Conservation (phyloP, 1,284 basidiomycete genomes). For the Boletus calvinii region DNA sequence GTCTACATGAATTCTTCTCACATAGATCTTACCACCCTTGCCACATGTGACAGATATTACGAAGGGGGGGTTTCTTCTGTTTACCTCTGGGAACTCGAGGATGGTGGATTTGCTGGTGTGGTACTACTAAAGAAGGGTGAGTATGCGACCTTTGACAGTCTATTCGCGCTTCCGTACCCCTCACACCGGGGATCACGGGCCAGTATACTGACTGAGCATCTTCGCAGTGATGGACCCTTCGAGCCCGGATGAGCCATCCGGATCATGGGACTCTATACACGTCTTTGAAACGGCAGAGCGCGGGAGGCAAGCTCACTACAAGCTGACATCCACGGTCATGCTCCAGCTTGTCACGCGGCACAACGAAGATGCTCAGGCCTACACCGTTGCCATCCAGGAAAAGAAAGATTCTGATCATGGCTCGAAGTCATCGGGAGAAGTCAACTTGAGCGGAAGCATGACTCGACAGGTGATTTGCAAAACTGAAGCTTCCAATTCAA, state of each 20-base stretch:
- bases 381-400: constrained; percentile 23
- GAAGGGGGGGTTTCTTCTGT: constrained; percentile 97
- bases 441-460: constrained; percentile 93
- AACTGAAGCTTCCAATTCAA: constrained; percentile 9
- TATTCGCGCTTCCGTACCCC: neutral
- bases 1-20: constrained; percentile 3
- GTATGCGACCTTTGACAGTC: constrained; percentile 30
- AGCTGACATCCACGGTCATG: constrained; percentile 97
- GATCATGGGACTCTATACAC: constrained; percentile 98
- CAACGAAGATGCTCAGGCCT: constrained; percentile 41
- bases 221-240: constrained; percentile 58
- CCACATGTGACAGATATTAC: constrained; percentile 70
- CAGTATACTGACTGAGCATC: constrained; percentile 3
- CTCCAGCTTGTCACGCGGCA: constrained; percentile 80
- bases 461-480: constrained; percentile 78
- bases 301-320: constrained; percentile 91
- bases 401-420: constrained; percentile 41
- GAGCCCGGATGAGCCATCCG: constrained; percentile 59
- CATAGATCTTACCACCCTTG: neutral
- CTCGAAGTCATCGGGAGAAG: constrained; percentile 68
- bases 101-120: constrained; percentile 95
- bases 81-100: constrained; percentile 97
- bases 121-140: constrained; percentile 94
- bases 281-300: constrained; percentile 94
- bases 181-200: constrained; percentile 2